Evolutionary conservation across 2,329 filamentous ascomycete species (phyloP).

Genomic region (Exophiala aquamarina): DNA sequence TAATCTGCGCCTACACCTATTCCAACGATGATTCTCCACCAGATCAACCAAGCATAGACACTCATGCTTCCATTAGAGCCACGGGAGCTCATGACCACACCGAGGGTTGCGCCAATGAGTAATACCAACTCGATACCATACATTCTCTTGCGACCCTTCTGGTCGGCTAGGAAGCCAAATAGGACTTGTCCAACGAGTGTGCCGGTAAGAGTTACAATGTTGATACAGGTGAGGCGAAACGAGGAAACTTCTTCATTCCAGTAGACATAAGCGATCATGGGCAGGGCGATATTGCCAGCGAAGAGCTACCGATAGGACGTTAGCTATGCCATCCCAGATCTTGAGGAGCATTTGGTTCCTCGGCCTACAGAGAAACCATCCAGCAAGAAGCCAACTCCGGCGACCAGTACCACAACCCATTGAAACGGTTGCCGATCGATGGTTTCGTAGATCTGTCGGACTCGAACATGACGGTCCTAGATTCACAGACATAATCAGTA

Average conservation of each 20-base stretch:
- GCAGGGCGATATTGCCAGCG: constrained; percentile 51
- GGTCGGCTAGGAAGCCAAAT: constrained; percentile 50
- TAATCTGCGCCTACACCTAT: constrained; percentile 68
- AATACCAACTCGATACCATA: constrained; percentile 52
- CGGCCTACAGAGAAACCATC: constrained; percentile 42
- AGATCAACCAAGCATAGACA: constrained; percentile 46
- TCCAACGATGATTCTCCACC: constrained; percentile 50
- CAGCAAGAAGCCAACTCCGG: constrained; percentile 51
- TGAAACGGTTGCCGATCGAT: constrained; percentile 45
- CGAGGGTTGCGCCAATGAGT: constrained; percentile 47
- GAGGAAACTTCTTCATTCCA: constrained; percentile 41
- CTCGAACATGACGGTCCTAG: constrained; percentile 44
- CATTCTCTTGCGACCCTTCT: constrained; percentile 50
- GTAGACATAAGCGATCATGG: constrained; percentile 50
- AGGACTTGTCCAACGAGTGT: constrained; percentile 48
- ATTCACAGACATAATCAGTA: neutral
- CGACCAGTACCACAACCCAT: constrained; percentile 46
- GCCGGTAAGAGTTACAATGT: constrained; percentile 47
- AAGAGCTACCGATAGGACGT: constrained; percentile 37
- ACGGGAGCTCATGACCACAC: constrained; percentile 46
- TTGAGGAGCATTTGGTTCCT: constrained; percentile 26
- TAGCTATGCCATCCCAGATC: constrained; percentile 22
- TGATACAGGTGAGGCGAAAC: constrained; percentile 41
- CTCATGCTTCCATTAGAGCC: constrained; percentile 46
- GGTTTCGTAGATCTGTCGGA: constrained; percentile 45